phyloP scores from a whole-genome alignment of 495 filamentous ascomycete genomes.

The Hypoxylon lienhwacheense region DNA sequence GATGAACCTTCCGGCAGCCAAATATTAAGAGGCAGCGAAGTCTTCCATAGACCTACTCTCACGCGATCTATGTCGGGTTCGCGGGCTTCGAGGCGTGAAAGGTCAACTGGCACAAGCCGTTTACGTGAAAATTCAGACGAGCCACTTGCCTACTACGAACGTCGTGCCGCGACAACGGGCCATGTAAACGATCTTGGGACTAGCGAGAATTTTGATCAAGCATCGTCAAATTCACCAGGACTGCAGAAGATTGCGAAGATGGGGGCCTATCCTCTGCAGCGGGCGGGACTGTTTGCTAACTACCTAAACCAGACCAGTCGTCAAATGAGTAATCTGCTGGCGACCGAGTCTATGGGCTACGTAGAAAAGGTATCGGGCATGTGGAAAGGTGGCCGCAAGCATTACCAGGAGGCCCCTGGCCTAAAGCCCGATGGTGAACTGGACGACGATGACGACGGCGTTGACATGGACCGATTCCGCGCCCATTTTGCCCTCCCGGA shows the following conservation, averaged over 20 bases:
- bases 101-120: slow-evolving; percentile 16
- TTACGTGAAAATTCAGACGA: slow-evolving; percentile 18
- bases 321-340: slow-evolving; percentile 81
- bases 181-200: slow-evolving; percentile 39
- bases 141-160: slow-evolving; percentile 11
- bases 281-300: slow-evolving; percentile 80
- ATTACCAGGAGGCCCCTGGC: slow-evolving; percentile 78
- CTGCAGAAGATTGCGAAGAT: slow-evolving; percentile 74
- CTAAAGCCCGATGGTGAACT: slow-evolving; percentile 62
- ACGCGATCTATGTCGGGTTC: slow-evolving; percentile 48
- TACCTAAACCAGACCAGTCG: slow-evolving; percentile 74
- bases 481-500: slow-evolving; percentile 86
- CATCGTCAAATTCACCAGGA: slow-evolving; percentile 52
- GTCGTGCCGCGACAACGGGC: slow-evolving; percentile 42
- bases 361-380: slow-evolving; percentile 96
- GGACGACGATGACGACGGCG: slow-evolving; percentile 62
- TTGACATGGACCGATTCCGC: slow-evolving; percentile 76
- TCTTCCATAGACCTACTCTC: slow-evolving; percentile 86
- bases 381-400: slow-evolving; percentile 88
- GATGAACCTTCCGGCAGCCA: slow-evolving; percentile 88
- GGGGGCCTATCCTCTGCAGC: slow-evolving; percentile 79
- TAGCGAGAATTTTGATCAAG: slow-evolving; percentile 36
- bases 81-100: slow-evolving; percentile 22
- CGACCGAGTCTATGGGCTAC: slow-evolving; percentile 95
- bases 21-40: slow-evolving; percentile 81